Evolutionary conservation across 2,329 filamentous ascomycete species (phyloP), one percentile per base, ranked within the genome.

Genomic region (Xylaria sp.): DNA sequence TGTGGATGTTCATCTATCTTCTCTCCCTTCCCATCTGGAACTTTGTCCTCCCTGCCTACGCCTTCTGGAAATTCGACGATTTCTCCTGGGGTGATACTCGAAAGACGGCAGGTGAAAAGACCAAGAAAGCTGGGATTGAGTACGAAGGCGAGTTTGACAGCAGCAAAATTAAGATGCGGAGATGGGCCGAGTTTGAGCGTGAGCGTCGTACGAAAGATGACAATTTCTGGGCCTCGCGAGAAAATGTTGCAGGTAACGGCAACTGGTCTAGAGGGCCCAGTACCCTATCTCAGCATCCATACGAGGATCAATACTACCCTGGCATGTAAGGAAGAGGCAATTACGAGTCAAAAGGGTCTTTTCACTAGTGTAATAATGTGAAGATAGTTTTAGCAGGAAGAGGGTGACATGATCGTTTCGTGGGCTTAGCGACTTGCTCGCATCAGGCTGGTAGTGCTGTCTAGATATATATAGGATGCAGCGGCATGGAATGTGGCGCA

Each of bases 61-160:
- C 96, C 2, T 99, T 95, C 85, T 99, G 96, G 96, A 98, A 99
- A 82, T 99, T 99, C 78, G 96, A 99, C 79, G 96, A 99, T 83
- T 99, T 99, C 85, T 97, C 92, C 64, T 99, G 96, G 96, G 96
- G 96, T 76, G 96, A 99, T 71, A 99, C 96, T 62, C 89, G 96
- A 69, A 97, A 98, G 87, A 97, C 95, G 45, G 92, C 90, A 0
- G 94, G 94, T 31, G 95, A 97, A 77, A 93, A 92, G 82, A 90
- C 88, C 15, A 94, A 95, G 84, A 96, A 95, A 82, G 92, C 87
- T 2, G 92, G 93, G 36, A 89, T 94, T 69, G 94, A 95, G 76
- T 91, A 91, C 70, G 93, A 97, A 80, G 96, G 96, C 70, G 96
- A 98, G 80, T 99, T 99, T 75, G 96, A 99, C 80, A 96, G 92